Evolutionary conservation across 192 early-diverging fungal genomes (phyloP).

Genomic region (Entomortierella beljakovae): DNA sequence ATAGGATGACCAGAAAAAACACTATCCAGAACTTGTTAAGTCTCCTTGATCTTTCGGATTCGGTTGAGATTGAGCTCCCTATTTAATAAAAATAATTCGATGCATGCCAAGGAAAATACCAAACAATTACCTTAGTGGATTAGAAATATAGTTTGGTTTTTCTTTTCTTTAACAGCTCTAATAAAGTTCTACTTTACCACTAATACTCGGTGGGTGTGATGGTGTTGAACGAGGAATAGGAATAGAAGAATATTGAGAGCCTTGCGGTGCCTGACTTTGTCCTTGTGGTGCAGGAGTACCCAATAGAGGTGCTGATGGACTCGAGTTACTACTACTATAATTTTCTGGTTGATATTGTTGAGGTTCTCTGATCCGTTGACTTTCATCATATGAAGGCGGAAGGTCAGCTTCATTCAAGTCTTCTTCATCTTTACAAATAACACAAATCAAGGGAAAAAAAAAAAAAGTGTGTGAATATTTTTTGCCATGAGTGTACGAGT

Average conservation of each 20-base stretch:
- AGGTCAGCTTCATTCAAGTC: not conserved
- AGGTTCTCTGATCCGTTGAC: slow-evolving; percentile 8
- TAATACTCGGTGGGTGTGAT: not conserved
- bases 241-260: slow-evolving; percentile 8
- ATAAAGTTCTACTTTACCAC: not conserved
- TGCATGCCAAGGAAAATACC: too few relatives aligned
- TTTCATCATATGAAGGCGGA: slow-evolving; percentile 31
- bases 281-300: too few relatives aligned
- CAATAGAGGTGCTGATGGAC: slow-evolving; percentile 19
- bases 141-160: not conserved
- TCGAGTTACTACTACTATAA: not conserved
- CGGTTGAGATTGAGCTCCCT: not conserved
- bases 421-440: not conserved
- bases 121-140: too few relatives aligned
- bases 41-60: slow-evolving; percentile 1
- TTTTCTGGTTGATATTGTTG: not conserved
- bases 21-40: slow-evolving; percentile 26
- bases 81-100: not conserved
- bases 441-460: not conserved
- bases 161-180: too few relatives aligned
- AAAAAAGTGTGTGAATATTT: too few relatives aligned
- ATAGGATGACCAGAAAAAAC: slow-evolving; percentile 7
- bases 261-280: too few relatives aligned
- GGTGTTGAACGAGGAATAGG: slow-evolving; percentile 10
- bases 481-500: too few relatives aligned